Percentiles rank a stretch among this genome's conserved stretches.
Conservation (phyloP, 306 rosid genomes). For the Betula pendula region DNA sequence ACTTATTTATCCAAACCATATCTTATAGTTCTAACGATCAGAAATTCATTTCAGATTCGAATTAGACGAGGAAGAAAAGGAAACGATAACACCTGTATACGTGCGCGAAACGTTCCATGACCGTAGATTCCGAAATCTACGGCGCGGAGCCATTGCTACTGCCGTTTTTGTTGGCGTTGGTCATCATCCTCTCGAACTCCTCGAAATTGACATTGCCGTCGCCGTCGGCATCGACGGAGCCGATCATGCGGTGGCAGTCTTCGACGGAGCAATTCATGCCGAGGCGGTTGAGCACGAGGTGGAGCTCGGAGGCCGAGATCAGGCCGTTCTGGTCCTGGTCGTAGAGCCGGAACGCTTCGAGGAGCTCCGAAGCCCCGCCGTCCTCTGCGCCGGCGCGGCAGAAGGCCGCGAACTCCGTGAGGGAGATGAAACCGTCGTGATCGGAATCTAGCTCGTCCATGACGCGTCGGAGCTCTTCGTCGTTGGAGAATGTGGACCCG, state of each 20-base stretch:
- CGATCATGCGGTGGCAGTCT: conserved; percentile 72
- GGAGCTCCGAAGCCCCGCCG: conserved; percentile 58
- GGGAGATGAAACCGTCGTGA: conserved; percentile 66
- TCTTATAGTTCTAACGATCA: not conserved
- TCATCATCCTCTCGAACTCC: conserved; percentile 89
- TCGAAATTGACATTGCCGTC: conserved; percentile 81
- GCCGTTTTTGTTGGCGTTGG: conserved; percentile 14
- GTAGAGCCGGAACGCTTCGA: conserved; percentile 79
- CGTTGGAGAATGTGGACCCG: conserved; percentile 45
- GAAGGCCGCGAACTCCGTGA: conserved; percentile 74
- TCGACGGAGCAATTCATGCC: conserved; percentile 60
- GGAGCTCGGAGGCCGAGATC: conserved; percentile 72
- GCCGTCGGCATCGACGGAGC: conserved; percentile 77
- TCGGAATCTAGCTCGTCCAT: conserved; percentile 86
- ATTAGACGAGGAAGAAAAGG: not conserved
- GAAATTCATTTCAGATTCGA: not conserved
- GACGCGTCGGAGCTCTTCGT: conserved; percentile 52
- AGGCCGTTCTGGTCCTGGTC: conserved; percentile 82
- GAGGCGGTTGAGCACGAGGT: conserved; percentile 63
- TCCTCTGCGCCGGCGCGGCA: conserved; percentile 51
- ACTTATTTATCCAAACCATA: not conserved
- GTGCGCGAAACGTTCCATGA: not conserved
- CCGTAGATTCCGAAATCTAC: conserved; percentile 14
- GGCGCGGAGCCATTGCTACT: conserved; percentile 9
- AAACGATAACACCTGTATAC: not conserved